Base-by-base conservation (phyloP, 768 basidiomycete genomes). In the Tricholoma hemisulphureum region DNA sequence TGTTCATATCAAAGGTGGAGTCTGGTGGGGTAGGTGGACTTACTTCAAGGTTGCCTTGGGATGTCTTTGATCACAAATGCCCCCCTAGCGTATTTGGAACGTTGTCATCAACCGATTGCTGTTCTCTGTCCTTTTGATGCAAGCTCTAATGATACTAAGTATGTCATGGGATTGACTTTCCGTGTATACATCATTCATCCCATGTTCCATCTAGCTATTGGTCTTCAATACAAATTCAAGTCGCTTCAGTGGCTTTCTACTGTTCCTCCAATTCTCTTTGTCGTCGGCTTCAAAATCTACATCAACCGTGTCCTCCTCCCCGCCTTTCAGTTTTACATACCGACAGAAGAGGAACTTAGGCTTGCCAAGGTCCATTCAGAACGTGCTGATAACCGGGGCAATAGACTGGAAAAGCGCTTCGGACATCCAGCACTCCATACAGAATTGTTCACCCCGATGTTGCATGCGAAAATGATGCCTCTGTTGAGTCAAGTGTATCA, bases 381-480 rank as follows among this genome's bases (percentile, higher is more conserved):
- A 53, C 84, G 86, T 48, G 81, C 84, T 1, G 95, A 98, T 69
- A 76, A 81, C 57, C 79, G 80, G 34, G 80, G 87, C 55, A 81
- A 89, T 67, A 83, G 89, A 31, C 83, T 98, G 28, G 88, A 88
- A 75, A 93, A 87, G 69, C 88, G 96, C 26, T 99, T 98, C 74
- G 91, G 95, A 1, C 97, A 99, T 70, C 95, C 97, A 1, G 91
- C 95, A 14, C 79, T 99, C 48, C 85, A 94, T 63, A 73, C 83
- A 11, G 93, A 95, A 53, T 79, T 96, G 46, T 91, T 95, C 73
- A 93, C 91, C 5, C 92, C 90, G 0, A 90, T 92, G 89, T 70
- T 94, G 51, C 92, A 93, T 64, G 85, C 88, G 60, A 87, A 86
- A 71, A 89, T 93, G 89, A 87, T 91, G 83, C 87, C 82, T 6